Base-by-base conservation (phyloP, 768 basidiomycete genomes). In the Mycena crocata region DNA sequence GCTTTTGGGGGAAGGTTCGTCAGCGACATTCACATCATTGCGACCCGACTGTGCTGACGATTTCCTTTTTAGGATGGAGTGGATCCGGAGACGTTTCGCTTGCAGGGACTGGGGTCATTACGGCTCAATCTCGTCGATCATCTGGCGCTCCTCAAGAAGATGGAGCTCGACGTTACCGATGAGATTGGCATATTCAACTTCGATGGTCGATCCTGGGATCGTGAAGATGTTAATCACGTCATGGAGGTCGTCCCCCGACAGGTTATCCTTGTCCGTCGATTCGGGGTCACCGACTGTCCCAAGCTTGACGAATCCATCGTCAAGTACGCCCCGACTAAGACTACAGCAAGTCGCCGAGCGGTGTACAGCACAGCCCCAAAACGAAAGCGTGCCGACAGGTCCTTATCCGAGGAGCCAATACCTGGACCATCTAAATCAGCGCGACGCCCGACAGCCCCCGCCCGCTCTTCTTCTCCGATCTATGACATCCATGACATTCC, bases 111-210 rank as follows among this genome's bases (percentile, higher is more conserved):
- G 2, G 15, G 19, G 31, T 23, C 28, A 5, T 28, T 19, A 26
- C 44, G 32, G 9, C 31, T 57, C 28, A 64, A 64, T 48, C 31
- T 56, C 3, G 46, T 48, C 14, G 31, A 24, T 15, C 21, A 46
- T 28, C 56, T 56, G 0, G 13, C 17, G 10, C n/a, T 57, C 17
- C 48, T 64, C 6, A 23, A 51, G 32, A 57, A 64, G 48, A n/a
- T n/a, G n/a, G n/a, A n/a, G n/a, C 56, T 64, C 24, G 31, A 2
- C 17, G 30, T 23, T 5, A 40, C 26, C 5, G 54, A 57, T 21
- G 55, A 64, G 23, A 45, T 64, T 34, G 23, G 12, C 9, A 37
- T 64, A 19, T 64, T 50, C 48, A 48, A 64, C 45, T 57, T 50
- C 31, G 56, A 49, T 23, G 35, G 44, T 23, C 26, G 32, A 1